phyloP scores from a whole-genome alignment of 345 rosid genomes.

The Excoecaria agallocha region DNA sequence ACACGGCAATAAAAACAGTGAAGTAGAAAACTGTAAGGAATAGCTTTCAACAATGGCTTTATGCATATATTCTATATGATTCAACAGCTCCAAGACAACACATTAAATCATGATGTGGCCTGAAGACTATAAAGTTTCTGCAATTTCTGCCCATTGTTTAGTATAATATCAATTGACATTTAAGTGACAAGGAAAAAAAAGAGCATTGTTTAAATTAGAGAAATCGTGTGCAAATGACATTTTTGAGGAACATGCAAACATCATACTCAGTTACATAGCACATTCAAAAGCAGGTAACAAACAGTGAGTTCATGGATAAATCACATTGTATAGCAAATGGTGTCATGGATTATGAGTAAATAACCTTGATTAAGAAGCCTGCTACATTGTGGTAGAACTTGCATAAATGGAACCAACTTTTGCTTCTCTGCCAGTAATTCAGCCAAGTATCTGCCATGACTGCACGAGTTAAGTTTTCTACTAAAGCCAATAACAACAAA shows the following conservation, averaged over 20 bases:
- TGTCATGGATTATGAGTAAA: constrained; percentile 12
- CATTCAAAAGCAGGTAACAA: background rate
- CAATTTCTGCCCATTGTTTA: background rate
- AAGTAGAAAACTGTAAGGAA: constrained; percentile 1
- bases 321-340: background rate
- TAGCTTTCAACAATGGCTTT: background rate
- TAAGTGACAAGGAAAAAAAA: background rate
- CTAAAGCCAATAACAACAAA: background rate
- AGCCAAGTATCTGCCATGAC: constrained; percentile 64
- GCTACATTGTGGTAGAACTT: constrained; percentile 61
- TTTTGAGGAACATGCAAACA: background rate
- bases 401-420: constrained; percentile 71
- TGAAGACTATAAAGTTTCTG: background rate
- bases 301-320: background rate
- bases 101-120: background rate
- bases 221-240: background rate
- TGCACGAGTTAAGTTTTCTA: constrained; percentile 9
- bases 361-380: constrained; percentile 83
- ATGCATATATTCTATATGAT: background rate
- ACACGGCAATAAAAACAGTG: constrained; percentile 14
- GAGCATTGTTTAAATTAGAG: background rate
- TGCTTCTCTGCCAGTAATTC: constrained; percentile 88
- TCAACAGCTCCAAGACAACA: background rate
- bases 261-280: background rate
- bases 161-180: background rate